These are phyloP conservation scores for Bipolaris victoriae DNA, from an alignment of 2,329 filamentous ascomycete species.

Conservation along the genomic window DNA sequence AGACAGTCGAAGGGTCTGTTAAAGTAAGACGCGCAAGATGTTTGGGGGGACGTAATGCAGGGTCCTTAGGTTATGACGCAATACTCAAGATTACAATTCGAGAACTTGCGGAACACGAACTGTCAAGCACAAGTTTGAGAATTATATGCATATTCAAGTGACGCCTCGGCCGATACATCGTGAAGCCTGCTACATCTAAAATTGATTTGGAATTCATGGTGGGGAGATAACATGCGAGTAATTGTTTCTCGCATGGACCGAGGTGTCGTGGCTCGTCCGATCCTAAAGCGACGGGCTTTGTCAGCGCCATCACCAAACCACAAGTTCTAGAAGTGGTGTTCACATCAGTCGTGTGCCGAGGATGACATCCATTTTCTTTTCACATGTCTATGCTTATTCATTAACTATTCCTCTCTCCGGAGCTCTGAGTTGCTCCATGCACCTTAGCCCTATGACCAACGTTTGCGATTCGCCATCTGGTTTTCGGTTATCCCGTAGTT, in stretches of 20 bases:
- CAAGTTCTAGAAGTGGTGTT: slow-evolving; percentile 21
- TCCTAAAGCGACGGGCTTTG: slow-evolving; percentile 15
- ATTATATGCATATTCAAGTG: slow-evolving; percentile 10
- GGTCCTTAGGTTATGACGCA: slow-evolving; percentile 27
- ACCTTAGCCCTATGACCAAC: neutral
- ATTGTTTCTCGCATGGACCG: slow-evolving; percentile 16
- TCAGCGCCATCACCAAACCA: slow-evolving; percentile 17
- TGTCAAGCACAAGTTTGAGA: neutral
- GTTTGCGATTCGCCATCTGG: slow-evolving; percentile 5
- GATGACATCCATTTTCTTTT: neutral
- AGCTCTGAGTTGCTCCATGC: neutral
- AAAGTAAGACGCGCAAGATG: slow-evolving; percentile 2
- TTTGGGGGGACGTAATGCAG: slow-evolving; percentile 33
- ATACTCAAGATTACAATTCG: slow-evolving; percentile 23
- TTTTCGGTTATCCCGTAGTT: slow-evolving; percentile 3
- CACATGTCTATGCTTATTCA: slow-evolving; percentile 10
- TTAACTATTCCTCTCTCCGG: neutral
- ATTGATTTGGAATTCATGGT: slow-evolving; percentile 4
- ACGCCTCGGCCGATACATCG: slow-evolving; percentile 19
- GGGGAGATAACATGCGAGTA: slow-evolving; percentile 13
- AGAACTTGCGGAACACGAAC: slow-evolving; percentile 3
- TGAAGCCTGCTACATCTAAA: neutral
- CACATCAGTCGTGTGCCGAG: neutral
- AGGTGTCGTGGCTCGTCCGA: slow-evolving; percentile 10
- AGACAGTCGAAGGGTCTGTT: slow-evolving; percentile 1